Percentiles rank a stretch among this genome's conserved stretches.
Conservation (phyloP, 148 eudicot genomes). For the Fallopia convolvulus region DNA sequence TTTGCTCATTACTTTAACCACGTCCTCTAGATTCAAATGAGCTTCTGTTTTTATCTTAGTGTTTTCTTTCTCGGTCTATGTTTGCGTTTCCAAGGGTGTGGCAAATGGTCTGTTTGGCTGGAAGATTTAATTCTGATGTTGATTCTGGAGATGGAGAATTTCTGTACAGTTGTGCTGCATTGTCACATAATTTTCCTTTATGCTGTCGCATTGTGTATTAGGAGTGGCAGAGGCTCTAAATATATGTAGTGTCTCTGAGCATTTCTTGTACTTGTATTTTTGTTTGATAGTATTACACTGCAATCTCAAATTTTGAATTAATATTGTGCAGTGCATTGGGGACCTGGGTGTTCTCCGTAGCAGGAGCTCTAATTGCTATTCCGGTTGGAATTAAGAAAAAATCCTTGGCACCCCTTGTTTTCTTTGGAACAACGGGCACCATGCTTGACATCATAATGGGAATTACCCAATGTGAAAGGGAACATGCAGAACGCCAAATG, state of each 20-base stretch:
- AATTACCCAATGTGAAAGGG: slow-evolving; percentile 85
- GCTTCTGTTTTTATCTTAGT: neutral
- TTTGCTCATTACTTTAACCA: neutral
- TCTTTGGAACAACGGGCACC: slow-evolving; percentile 95
- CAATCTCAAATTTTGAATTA: neutral
- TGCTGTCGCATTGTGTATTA: neutral
- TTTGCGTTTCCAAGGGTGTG: neutral
- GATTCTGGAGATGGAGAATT: neutral
- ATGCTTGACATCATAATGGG: slow-evolving; percentile 97
- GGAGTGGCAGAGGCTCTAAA: neutral
- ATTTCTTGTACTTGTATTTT: neutral
- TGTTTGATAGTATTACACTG: neutral
- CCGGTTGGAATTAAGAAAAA: slow-evolving; percentile 85
- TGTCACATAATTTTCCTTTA: neutral
- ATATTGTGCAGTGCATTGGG: slow-evolving; percentile 69
- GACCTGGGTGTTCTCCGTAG: slow-evolving; percentile 96
- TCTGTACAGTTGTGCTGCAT: neutral
- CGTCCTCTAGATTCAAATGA: neutral
- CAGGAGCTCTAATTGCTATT: slow-evolving; percentile 88
- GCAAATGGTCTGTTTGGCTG: neutral
- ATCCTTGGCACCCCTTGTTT: slow-evolving; percentile 87
- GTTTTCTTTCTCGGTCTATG: neutral
- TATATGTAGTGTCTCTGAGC: neutral
- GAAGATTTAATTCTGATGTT: neutral
- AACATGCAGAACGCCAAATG: slow-evolving; percentile 92